Conservation (phyloP, 257 asterid species). For the Scutellaria barbata region DNA sequence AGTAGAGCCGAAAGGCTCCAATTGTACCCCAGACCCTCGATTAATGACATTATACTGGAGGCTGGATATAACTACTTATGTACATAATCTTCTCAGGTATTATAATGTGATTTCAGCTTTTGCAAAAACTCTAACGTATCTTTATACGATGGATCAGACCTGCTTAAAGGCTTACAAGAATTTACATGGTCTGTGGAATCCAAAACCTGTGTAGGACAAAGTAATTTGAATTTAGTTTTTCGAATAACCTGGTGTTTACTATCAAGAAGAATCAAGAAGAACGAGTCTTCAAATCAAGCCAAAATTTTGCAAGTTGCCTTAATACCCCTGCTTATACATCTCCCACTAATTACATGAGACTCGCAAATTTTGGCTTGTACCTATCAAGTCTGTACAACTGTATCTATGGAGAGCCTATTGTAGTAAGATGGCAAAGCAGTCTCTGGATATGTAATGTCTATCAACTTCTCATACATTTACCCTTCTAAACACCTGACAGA, state of each 20-base stretch:
- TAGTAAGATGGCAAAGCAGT: no score
- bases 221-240: constrained; percentile 14
- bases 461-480: background rate
- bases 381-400: background rate
- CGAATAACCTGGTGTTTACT: background rate
- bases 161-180: constrained; percentile 93
- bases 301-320: background rate
- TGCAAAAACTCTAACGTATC: constrained; percentile 80
- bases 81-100: constrained; percentile 28
- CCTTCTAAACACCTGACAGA: background rate
- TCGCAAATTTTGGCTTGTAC: background rate
- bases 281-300: background rate
- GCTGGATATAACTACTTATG: background rate
- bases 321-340: constrained; percentile 2
- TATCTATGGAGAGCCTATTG: background rate
- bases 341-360: background rate
- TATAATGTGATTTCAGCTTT: constrained; percentile 65
- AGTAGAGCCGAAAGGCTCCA: background rate
- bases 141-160: constrained; percentile 82
- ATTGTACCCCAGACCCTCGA: background rate
- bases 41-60: background rate
- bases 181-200: constrained; percentile 97
- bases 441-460: background rate
- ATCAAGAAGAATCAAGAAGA: background rate
- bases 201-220: constrained; percentile 63